Conservation (phyloP, 1,139 yeast genomes). For the Pichia sp. region DNA sequence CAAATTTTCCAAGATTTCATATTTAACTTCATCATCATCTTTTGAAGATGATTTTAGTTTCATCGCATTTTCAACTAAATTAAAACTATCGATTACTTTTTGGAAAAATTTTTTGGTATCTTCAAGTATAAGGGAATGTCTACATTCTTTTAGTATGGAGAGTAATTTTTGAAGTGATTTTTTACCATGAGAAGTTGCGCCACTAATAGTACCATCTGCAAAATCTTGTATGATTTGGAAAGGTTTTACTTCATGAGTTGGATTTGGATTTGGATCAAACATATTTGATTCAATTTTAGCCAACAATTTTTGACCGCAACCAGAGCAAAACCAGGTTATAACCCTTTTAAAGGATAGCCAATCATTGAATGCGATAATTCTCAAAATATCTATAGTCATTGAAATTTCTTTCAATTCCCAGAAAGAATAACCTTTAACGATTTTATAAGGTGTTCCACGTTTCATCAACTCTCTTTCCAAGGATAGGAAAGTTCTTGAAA, state of each 20-base stretch:
- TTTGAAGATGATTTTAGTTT: conserved; percentile 20
- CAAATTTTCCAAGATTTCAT: conserved; percentile 24
- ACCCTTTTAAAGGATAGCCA: conserved; percentile 52
- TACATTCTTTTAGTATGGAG: conserved; percentile 24
- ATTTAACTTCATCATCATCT: conserved; percentile 19
- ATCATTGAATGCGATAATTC: conserved; percentile 56
- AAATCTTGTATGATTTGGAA: conserved; percentile 12
- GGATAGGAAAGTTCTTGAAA: conserved; percentile 39
- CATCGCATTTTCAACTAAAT: conserved; percentile 14
- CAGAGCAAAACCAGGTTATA: conserved; percentile 55
- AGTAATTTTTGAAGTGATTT: conserved; percentile 29
- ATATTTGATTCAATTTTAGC: conserved; percentile 31
- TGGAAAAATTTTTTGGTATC: background rate
- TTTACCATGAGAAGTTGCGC: conserved; percentile 15
- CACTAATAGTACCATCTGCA: conserved; percentile 11
- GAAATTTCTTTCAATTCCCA: conserved; percentile 73
- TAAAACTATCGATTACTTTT: background rate
- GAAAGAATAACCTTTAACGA: conserved; percentile 67
- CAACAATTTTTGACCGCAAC: conserved; percentile 59
- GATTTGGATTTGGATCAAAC: background rate
- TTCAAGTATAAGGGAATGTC: background rate
- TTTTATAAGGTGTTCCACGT: conserved; percentile 52
- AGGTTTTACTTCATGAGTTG: conserved; percentile 14
- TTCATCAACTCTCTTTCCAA: conserved; percentile 57
- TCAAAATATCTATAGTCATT: conserved; percentile 54